Percentiles rank a stretch among this genome's conserved stretches.
phyloP scores from a whole-genome alignment of 139 green algal genomes.

The Tetradesmus obliquus region DNA sequence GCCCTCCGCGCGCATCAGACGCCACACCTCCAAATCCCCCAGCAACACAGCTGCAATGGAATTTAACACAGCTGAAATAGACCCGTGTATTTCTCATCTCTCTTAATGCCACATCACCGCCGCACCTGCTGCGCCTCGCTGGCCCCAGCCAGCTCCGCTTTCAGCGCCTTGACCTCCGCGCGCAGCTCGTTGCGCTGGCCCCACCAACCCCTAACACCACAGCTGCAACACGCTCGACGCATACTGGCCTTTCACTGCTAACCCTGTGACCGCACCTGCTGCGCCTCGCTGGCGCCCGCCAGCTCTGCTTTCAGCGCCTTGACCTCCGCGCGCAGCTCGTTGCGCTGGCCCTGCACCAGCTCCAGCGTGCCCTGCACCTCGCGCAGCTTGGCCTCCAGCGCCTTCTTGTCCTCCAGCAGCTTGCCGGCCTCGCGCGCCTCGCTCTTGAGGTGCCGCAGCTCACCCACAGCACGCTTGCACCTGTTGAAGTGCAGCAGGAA shows the following conservation, averaged over 20 bases:
- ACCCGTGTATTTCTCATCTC: too few relatives aligned
- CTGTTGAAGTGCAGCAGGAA: background rate
- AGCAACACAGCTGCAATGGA: too few relatives aligned
- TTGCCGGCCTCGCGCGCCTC: constrained; percentile 83
- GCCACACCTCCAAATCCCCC: background rate
- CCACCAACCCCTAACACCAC: background rate
- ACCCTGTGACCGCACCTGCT: background rate
- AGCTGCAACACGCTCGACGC: too few relatives aligned
- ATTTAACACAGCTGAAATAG: too few relatives aligned
- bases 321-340: constrained; percentile 82
- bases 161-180: constrained; percentile 63
- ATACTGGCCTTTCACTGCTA: too few relatives aligned
- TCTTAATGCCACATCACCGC: background rate
- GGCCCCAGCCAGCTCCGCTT: constrained; percentile 13
- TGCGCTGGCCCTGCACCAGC: constrained; percentile 85
- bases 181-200: constrained; percentile 85
- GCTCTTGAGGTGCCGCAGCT: constrained; percentile 63
- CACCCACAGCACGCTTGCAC: constrained; percentile 52
- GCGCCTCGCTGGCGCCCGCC: background rate
- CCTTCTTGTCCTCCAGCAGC: constrained; percentile 93
- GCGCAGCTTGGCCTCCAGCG: constrained; percentile 73
- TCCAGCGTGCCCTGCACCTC: constrained; percentile 83
- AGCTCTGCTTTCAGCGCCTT: constrained; percentile 46
- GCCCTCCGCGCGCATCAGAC: constrained; percentile 80
- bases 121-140: background rate